Conservation (phyloP, 2,329 filamentous ascomycete species). For the Verticillium longisporum region DNA sequence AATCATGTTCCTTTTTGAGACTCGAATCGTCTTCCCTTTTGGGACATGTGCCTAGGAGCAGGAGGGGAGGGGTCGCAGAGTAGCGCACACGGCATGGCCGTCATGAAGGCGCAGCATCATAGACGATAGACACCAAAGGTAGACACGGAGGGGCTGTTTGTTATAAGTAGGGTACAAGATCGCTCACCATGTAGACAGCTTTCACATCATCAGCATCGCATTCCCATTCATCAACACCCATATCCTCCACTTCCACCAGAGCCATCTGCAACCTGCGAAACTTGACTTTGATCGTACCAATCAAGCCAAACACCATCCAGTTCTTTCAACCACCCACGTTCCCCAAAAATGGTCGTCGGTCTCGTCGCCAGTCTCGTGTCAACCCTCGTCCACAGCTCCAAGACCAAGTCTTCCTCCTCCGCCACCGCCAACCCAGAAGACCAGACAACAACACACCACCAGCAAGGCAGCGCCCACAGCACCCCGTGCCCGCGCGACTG, state of each 20-base stretch:
- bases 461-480: neutral
- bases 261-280: neutral
- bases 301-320: neutral
- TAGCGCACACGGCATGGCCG: neutral
- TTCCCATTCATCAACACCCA: neutral
- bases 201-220: neutral
- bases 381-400: constrained; percentile 8
- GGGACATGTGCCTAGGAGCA: neutral
- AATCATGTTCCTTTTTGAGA: neutral
- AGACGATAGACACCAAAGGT: neutral
- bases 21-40: neutral
- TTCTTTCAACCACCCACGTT: neutral
- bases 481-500: neutral
- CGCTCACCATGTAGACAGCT: neutral
- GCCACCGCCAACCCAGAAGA: constrained; percentile 1
- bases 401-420: constrained; percentile 2
- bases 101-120: neutral
- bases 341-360: constrained; percentile 3
- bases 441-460: neutral
- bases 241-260: neutral
- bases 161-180: neutral
- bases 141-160: neutral
- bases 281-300: neutral
- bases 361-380: constrained; percentile 12
- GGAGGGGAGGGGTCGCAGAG: neutral